phyloP scores from a whole-genome alignment of 73 alveolate genomes.

The Stentor coeruleus region DNA sequence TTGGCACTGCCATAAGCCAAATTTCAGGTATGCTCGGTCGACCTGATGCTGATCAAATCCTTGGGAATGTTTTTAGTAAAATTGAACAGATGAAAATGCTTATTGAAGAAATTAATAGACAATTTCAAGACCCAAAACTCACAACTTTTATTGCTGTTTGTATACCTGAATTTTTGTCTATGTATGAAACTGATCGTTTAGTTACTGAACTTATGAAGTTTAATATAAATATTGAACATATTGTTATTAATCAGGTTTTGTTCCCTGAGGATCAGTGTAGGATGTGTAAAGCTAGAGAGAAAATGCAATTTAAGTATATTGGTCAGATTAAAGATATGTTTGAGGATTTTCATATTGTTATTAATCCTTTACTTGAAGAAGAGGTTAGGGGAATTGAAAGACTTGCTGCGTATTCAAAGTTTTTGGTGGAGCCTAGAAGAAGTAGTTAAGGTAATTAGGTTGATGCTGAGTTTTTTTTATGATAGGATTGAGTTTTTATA shows the following conservation, averaged over 20 bases:
- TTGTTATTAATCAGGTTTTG: slow-evolving; percentile 95
- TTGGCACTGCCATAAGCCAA: slow-evolving; percentile 71
- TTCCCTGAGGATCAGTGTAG: slow-evolving; percentile 92
- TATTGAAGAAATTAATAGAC: slow-evolving; percentile 78
- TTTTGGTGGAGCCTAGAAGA: slow-evolving; percentile 35
- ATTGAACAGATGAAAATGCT: slow-evolving; percentile 80
- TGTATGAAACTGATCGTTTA: slow-evolving; percentile 98
- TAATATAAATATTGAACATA: slow-evolving; percentile 93
- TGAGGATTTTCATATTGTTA: slow-evolving; percentile 91
- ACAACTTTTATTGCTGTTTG: slow-evolving; percentile 99
- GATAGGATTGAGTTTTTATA: too few species aligned
- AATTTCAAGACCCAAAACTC: slow-evolving; percentile 77
- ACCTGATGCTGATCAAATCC: slow-evolving; percentile 57
- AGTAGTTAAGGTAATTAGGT: too few species aligned
- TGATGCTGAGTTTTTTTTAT: too few species aligned
- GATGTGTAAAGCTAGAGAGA: slow-evolving; percentile 91
- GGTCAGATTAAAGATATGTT: slow-evolving; percentile 87
- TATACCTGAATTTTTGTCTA: slow-evolving; percentile 96
- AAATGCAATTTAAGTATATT: slow-evolving; percentile 96
- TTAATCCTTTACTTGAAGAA: slow-evolving; percentile 88
- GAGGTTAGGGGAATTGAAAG: slow-evolving; percentile 96
- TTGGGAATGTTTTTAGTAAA: slow-evolving; percentile 67
- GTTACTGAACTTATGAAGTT: slow-evolving; percentile 93
- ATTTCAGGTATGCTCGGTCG: slow-evolving; percentile 56
- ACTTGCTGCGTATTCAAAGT: slow-evolving; percentile 57